phyloP scores from a whole-genome alignment of 1,284 basidiomycete genomes.

The Rhodofomes roseus region DNA sequence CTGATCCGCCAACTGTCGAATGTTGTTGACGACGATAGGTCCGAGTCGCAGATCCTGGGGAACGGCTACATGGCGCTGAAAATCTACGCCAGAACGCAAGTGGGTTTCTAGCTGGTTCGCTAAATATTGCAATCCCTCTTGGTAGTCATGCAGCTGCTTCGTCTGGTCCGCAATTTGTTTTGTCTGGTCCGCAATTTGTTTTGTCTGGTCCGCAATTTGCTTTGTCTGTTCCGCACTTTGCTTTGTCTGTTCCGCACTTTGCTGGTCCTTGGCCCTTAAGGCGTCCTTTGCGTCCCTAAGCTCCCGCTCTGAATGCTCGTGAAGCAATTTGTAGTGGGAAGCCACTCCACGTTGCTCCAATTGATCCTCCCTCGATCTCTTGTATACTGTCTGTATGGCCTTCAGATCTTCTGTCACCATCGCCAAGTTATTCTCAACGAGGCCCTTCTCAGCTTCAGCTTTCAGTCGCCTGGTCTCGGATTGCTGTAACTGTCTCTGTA shows the following conservation, averaged over 20 bases:
- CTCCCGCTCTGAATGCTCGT: background rate
- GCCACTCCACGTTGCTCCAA: too few relatives aligned
- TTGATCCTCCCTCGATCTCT: too few relatives aligned
- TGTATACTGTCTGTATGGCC: too few relatives aligned
- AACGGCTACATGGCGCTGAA: background rate
- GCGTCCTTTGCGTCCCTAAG: background rate
- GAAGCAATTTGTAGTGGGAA: too few relatives aligned
- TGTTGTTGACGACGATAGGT: too few relatives aligned
- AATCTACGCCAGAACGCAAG: background rate
- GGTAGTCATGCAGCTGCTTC: background rate
- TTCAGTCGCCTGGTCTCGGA: background rate
- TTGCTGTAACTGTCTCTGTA: background rate
- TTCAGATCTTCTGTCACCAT: background rate
- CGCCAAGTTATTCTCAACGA: background rate
- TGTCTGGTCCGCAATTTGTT: too few relatives aligned
- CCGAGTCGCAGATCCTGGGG: background rate
- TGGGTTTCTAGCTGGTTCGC: background rate
- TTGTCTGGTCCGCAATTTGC: too few relatives aligned
- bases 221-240: background rate
- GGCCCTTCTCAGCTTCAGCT: background rate
- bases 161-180: background rate
- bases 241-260: background rate
- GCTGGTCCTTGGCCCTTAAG: background rate
- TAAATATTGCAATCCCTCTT: background rate
- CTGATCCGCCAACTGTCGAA: too few relatives aligned